A percentile compares a stretch with the other conserved stretches of the same genome.
These are phyloP conservation scores for Ambrosia trifida DNA, from an alignment of 129 eudicot species.

Conservation along the genomic window DNA sequence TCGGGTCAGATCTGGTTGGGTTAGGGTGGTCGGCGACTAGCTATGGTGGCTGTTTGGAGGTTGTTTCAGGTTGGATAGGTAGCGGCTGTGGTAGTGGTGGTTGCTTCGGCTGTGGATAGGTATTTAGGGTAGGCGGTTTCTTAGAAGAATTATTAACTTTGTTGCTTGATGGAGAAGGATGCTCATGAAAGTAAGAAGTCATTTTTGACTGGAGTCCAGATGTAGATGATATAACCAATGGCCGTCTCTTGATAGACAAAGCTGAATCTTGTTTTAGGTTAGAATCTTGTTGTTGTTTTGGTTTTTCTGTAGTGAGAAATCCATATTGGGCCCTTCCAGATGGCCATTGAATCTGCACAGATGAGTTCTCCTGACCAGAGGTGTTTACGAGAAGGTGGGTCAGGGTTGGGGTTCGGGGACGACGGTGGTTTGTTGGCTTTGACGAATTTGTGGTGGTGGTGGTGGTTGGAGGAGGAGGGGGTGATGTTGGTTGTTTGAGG, in stretches of 20 bases:
- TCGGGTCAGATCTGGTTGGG: no score
- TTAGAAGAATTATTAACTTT: slow-evolving; percentile 37
- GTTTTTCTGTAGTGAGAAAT: slow-evolving; percentile 50
- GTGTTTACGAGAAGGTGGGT: no score
- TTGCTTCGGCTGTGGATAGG: no score
- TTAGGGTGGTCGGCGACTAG: no score
- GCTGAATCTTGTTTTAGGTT: slow-evolving; percentile 48
- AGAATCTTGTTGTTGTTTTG: slow-evolving; percentile 48
- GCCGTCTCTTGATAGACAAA: slow-evolving; percentile 51
- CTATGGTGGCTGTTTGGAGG: no score
- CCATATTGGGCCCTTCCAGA: slow-evolving; percentile 62
- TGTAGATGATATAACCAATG: slow-evolving; percentile 46
- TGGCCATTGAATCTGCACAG: slow-evolving; percentile 86
- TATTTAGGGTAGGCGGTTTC: slow-evolving; percentile 40
- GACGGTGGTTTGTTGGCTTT: no score
- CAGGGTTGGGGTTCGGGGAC: no score
- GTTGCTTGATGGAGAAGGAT: slow-evolving; percentile 40
- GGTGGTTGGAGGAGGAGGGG: no score
- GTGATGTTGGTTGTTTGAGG: no score
- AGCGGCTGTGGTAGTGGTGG: no score
- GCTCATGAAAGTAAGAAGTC: slow-evolving; percentile 45
- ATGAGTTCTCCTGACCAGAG: slow-evolving; percentile 57
- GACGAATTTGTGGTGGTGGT: no score
- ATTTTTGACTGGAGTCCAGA: slow-evolving; percentile 42
- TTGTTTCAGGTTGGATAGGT: no score